Evolutionary conservation across 805 yeast genomes (phyloP), one percentile per base, ranked within the genome.

Genomic region (Nakazawaea peltata): DNA sequence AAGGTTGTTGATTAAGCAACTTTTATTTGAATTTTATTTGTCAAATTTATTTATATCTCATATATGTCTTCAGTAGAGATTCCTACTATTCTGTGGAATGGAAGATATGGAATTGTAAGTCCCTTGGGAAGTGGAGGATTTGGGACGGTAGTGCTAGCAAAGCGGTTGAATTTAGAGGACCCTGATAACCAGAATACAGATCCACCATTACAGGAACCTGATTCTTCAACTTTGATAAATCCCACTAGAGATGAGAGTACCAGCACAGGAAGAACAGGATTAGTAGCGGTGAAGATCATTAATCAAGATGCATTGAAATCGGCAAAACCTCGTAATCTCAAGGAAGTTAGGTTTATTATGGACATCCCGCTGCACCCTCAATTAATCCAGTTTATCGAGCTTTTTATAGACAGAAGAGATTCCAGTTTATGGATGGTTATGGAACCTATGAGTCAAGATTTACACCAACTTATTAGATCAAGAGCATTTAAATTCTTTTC

Each of bases 241-340:
- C n/a, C n/a, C n/a, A n/a, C n/a, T n/a, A n/a, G n/a, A n/a, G n/a
- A n/a, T n/a, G n/a, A n/a, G n/a, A n/a, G n/a, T n/a, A n/a, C n/a
- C n/a, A n/a, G n/a, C n/a, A n/a, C n/a, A n/a, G n/a, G n/a, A n/a
- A n/a, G n/a, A n/a, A n/a, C n/a, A n/a, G n/a, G n/a, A n/a, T n/a
- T 67, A 33, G 94, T 86, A 31, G 97, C 97, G 2, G 72, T 88
- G 36, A 88, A 88, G 53, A 77, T 83, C 5, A 78, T 88, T 81
- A 74, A 72, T 39, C 69, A 70, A 41, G 61, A 67, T 40, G 53
- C 77, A 31, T 52, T 63, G 3, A 53, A 68, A n/a, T 54, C 77
- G 30, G 72, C 71, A 38, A 78, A 74, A 39, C 75, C 76, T 44
- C 57, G 68, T 9, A 61, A 63, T 38, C 77, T 78, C 5, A 77